Conservation (phyloP, 1,284 basidiomycete genomes). For the Apiotrichum gamsii region DNA sequence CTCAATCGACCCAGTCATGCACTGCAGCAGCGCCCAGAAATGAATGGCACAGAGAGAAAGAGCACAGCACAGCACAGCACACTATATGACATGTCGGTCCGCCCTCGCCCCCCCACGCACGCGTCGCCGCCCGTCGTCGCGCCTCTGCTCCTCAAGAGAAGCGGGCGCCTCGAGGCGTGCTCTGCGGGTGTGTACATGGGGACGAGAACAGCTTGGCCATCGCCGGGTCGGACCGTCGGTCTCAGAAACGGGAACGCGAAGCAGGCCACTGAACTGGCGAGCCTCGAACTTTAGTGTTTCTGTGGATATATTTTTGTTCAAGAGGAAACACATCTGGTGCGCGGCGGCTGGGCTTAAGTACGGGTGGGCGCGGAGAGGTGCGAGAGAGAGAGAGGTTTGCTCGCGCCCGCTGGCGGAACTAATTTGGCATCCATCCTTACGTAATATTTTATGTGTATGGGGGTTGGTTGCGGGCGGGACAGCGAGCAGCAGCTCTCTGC, state of each 20-base stretch:
- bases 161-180: slow-evolving; percentile 18
- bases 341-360: background rate
- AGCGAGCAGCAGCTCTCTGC: too few species aligned
- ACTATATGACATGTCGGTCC: slow-evolving; percentile 19
- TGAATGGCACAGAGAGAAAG: too few species aligned
- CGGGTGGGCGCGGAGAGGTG: background rate
- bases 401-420: too few species aligned
- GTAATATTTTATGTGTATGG: too few species aligned
- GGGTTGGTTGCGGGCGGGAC: too few species aligned
- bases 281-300: slow-evolving; percentile 48
- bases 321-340: slow-evolving; percentile 9
- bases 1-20: too few species aligned
- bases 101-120: slow-evolving; percentile 16
- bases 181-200: slow-evolving; percentile 6
- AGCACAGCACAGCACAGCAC: too few species aligned
- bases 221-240: slow-evolving; percentile 25
- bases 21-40: too few species aligned
- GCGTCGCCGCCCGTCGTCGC: slow-evolving; percentile 19
- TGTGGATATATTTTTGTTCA: slow-evolving; percentile 30
- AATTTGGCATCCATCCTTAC: too few species aligned
- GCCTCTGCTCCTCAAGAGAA: slow-evolving; percentile 11
- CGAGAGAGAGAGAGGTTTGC: background rate
- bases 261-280: slow-evolving; percentile 38
- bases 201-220: slow-evolving; percentile 33
- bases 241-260: slow-evolving; percentile 48